Evolutionary conservation across 371 early-diverging fungal species (phyloP), one percentile per base, ranked within the genome.

Genomic region (Blastocladiella emersonii): DNA sequence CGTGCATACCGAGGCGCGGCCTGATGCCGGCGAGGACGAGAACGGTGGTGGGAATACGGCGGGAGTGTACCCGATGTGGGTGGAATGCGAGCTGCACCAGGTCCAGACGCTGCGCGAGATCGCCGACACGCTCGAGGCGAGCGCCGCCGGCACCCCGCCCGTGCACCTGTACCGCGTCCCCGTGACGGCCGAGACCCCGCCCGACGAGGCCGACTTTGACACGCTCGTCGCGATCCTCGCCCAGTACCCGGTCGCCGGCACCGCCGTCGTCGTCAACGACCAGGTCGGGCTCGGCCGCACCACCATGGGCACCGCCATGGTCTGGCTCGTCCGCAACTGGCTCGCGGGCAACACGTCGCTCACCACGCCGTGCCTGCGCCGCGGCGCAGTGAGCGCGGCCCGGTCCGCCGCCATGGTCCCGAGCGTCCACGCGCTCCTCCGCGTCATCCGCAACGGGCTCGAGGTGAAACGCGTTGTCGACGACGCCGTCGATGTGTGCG

Each of bases 201-300:
- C 86, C 5, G 83, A 81, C 57, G 69, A 71, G 61, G 67, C 66
- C 32, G 85, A 85, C 61, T 78, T 85, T 68, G 87, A 86, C 68
- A 71, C 75, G 35, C 59, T 87, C 45, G 66, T 79, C 41, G 61
- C 70, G 23, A 61, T 74, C 34, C 25, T 76, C 13, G 59, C 66
- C 13, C 59, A 30, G 21, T 49, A 61, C 34, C 61, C 67, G 34
- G 44, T 66, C 51, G 43, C 41, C 41, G 30, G 44, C 34, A 67
- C 67, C 1, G 77, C 82, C 19, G 68, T 85, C 41, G 76, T 87
- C 10, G 62, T 85, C 78, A 85, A 85, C 64, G 85, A 85, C 64
- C 87, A 87, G 69, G 74, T 85, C 6, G 86, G 87, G 1, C 55
- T 79, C 3, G 87, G 87, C 34, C 76, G 87, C 49, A 83, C 84